Conservation (phyloP, 2,329 filamentous ascomycete species). For the Hirsutella thompsonii region DNA sequence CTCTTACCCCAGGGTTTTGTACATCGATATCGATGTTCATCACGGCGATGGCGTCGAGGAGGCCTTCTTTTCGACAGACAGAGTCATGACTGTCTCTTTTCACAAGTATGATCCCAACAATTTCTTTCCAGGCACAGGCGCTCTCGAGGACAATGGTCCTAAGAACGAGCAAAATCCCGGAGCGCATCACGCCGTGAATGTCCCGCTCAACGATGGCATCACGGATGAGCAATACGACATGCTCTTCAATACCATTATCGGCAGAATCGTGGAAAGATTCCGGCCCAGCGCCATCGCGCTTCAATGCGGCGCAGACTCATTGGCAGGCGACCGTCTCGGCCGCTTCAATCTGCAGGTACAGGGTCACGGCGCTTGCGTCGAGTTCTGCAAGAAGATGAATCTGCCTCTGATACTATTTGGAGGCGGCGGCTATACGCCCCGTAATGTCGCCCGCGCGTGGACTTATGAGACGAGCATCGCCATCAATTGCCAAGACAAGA, state of each 20-base stretch:
- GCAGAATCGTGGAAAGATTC: conserved; percentile 67
- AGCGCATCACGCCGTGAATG: conserved; percentile 80
- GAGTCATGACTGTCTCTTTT: conserved; percentile 87
- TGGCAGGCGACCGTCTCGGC: conserved; percentile 85
- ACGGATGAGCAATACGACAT: conserved; percentile 78
- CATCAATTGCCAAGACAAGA: conserved; percentile 57
- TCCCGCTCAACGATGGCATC: conserved; percentile 82
- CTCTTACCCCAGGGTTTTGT: conserved; percentile 72
- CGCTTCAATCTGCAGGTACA: conserved; percentile 95
- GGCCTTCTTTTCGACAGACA: conserved; percentile 79
- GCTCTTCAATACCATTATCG: conserved; percentile 74
- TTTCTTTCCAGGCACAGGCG: conserved; percentile 90
- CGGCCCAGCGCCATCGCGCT: conserved; percentile 84
- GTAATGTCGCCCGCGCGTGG: conserved; percentile 94
- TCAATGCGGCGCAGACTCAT: conserved; percentile 89
- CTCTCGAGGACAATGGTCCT: conserved; percentile 72
- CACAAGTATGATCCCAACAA: conserved; percentile 81
- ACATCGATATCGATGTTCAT: conserved; percentile 90
- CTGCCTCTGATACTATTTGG: conserved; percentile 84
- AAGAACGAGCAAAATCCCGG: conserved; percentile 73
- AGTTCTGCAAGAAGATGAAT: conserved; percentile 69
- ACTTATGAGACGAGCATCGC: conserved; percentile 91
- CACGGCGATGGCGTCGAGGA: conserved; percentile 87
- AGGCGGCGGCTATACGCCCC: conserved; percentile 89
- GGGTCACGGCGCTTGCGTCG: conserved; percentile 83